These are phyloP conservation scores for Trichoderma oligosporum DNA, from an alignment of 2,329 filamentous ascomycete genomes.

Conservation along the genomic window DNA sequence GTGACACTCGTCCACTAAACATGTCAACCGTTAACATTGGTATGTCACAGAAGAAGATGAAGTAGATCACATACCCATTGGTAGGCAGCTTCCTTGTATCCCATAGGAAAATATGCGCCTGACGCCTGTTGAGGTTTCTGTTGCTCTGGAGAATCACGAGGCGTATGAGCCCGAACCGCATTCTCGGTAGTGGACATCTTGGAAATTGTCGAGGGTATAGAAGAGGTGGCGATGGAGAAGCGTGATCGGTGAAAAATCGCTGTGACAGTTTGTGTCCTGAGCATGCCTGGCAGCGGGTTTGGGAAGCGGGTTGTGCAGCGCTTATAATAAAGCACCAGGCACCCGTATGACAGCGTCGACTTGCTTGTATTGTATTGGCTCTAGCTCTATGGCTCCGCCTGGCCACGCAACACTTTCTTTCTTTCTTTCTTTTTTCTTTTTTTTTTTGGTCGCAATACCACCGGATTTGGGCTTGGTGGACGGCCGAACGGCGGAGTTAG, in stretches of 20 bases:
- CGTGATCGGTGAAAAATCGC: conserved; percentile 42
- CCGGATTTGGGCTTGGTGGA: conserved; percentile 18
- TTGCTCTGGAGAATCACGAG: conserved; percentile 22
- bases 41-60: neutral
- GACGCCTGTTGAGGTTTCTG: conserved; percentile 31
- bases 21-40: neutral
- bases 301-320: neutral
- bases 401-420: conserved; percentile 3
- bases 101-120: conserved; percentile 68
- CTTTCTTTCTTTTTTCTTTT: neutral
- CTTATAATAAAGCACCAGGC: conserved; percentile 10
- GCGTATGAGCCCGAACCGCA: conserved; percentile 25
- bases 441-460: conserved; percentile 5
- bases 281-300: conserved; percentile 37
- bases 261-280: conserved; percentile 41
- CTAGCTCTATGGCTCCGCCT: too few relatives aligned
- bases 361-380: too few relatives aligned
- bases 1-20: conserved; percentile 78
- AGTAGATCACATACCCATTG: conserved; percentile 69
- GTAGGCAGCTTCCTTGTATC: conserved; percentile 84
- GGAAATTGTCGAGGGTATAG: conserved; percentile 20
- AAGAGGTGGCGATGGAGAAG: conserved; percentile 26
- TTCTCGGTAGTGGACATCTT: conserved; percentile 36
- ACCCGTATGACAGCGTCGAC: conserved; percentile 8
- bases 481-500: conserved; percentile 12